A percentile compares a stretch with the other conserved stretches of the same genome.
These are phyloP conservation scores for Mucor sp. DNA, from an alignment of 371 early-diverging fungal species.

Conservation along the genomic window DNA sequence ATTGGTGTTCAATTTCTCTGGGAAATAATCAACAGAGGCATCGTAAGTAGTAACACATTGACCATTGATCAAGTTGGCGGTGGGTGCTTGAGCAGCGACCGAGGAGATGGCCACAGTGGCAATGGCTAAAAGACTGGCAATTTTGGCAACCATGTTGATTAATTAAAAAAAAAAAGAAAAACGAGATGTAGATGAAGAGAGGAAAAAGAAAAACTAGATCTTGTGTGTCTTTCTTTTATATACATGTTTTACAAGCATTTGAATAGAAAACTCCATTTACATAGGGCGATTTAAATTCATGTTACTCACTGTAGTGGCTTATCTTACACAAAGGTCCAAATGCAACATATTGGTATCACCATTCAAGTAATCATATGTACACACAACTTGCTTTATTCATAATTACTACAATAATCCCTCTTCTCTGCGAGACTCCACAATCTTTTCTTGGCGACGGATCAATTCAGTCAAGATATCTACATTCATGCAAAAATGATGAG, in stretches of 20 bases:
- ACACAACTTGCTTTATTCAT: not conserved
- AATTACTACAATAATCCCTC: conserved; percentile 9
- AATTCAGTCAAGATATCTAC: conserved; percentile 13
- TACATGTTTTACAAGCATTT: not conserved
- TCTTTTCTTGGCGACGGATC: conserved; percentile 15
- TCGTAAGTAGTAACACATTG: conserved; percentile 46
- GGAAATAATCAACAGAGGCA: conserved; percentile 57
- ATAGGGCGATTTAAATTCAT: not conserved
- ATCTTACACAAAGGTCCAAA: not conserved
- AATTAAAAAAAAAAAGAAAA: not conserved
- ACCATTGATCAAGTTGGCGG: conserved; percentile 30
- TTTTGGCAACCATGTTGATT: conserved; percentile 1
- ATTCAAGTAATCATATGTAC: not conserved
- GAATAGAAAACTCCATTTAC: not conserved
- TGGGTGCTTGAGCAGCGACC: conserved; percentile 39
- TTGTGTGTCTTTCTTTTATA: not conserved
- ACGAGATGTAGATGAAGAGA: not conserved
- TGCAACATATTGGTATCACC: not conserved
- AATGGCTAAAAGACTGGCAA: conserved; percentile 17
- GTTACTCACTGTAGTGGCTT: conserved; percentile 4
- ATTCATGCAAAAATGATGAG: not conserved
- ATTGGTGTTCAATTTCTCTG: conserved; percentile 49
- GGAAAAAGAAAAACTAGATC: conserved; percentile 2
- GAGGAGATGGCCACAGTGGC: conserved; percentile 16
- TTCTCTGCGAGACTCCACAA: conserved; percentile 7